Conservation (phyloP, 192 early-diverging fungal species). For the Thoreauomyces humboldtii region DNA sequence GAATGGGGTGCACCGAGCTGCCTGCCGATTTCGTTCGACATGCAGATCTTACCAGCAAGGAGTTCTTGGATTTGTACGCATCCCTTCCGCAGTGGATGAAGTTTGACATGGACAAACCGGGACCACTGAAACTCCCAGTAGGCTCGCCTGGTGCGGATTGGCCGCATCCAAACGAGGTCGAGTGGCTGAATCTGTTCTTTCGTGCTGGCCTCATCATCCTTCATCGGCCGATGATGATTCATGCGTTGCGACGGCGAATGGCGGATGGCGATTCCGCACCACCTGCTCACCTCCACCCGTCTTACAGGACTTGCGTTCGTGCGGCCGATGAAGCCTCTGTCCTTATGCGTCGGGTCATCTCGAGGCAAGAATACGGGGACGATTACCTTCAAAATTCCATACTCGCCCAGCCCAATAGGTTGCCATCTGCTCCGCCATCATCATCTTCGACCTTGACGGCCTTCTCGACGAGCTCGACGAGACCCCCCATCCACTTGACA, state of each 20-base stretch:
- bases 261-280: neutral
- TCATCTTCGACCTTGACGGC: neutral
- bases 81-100: conserved; percentile 1
- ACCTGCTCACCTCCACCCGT: neutral
- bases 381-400: neutral
- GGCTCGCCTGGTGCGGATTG: neutral
- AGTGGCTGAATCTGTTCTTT: conserved; percentile 12
- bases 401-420: neutral
- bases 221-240: conserved; percentile 15
- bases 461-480: neutral
- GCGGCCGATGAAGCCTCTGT: neutral
- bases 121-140: neutral
- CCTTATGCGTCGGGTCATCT: conserved; percentile 6
- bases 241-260: neutral
- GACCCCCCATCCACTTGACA: neutral
- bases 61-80: neutral
- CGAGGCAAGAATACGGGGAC: neutral
- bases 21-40: neutral
- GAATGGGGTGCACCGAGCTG: neutral
- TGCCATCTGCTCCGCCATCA: too few species aligned
- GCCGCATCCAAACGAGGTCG: neutral
- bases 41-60: neutral
- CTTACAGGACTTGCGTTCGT: conserved; percentile 1
- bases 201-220: neutral
- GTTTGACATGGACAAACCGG: neutral